Evolutionary conservation across 768 basidiomycete genomes (phyloP).

Genomic region (Boletales sp.): DNA sequence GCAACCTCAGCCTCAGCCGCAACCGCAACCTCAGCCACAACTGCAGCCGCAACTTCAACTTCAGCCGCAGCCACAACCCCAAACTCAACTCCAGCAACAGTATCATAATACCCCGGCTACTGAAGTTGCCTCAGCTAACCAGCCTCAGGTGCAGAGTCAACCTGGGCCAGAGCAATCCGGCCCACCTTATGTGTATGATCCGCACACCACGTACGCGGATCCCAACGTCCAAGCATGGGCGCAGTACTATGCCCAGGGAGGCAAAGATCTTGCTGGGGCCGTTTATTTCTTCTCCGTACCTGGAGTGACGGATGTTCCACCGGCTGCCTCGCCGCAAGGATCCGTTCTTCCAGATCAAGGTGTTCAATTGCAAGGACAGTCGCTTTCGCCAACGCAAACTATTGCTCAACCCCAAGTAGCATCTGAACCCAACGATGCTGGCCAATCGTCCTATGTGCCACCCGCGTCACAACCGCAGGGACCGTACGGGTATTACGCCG

Average conservation of each 20-base stretch:
- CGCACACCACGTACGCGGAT: constrained; percentile 65
- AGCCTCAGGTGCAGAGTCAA: constrained; percentile 14
- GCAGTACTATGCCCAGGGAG: constrained; percentile 79
- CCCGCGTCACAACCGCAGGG: constrained; percentile 15
- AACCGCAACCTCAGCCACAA: constrained; percentile 26
- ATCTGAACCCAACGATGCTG: constrained; percentile 10
- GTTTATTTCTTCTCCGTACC: constrained; percentile 82
- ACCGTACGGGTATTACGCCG: constrained; percentile 18
- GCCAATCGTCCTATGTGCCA: constrained; percentile 14
- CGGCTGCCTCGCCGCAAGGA: constrained; percentile 7
- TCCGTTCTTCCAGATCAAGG: constrained; percentile 7
- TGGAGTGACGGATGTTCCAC: constrained; percentile 53
- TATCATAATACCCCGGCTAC: constrained; percentile 9
- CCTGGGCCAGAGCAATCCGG: constrained; percentile 27
- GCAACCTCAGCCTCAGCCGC: constrained; percentile 29
- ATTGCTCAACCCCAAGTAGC: constrained; percentile 13
- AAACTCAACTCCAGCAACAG: constrained; percentile 30
- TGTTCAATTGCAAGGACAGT: constrained; percentile 12
- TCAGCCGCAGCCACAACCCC: constrained; percentile 24
- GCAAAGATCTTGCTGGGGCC: constrained; percentile 65
- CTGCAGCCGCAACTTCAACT: constrained; percentile 39
- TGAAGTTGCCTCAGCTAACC: constrained; percentile 7
- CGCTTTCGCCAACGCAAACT: constrained; percentile 14
- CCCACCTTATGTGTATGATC: constrained; percentile 58
- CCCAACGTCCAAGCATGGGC: constrained; percentile 86